Base-by-base conservation (phyloP, 176 grass and related monocot species). In the Tuctoria greenei region DNA sequence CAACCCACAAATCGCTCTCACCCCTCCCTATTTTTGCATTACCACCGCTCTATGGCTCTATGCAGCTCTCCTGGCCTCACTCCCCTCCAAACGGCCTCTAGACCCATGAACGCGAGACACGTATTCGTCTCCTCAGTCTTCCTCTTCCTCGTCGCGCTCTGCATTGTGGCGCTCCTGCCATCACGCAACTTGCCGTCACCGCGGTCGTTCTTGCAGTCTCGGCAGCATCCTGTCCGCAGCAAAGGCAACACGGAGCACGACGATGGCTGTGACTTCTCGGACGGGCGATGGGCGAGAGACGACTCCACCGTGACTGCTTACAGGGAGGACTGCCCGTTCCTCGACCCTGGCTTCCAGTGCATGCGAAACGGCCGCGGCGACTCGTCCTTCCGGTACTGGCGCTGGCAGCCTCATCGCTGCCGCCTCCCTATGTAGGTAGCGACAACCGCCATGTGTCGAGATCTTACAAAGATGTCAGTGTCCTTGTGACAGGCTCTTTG, bases 331-430 rank as follows among this genome's bases (percentile, higher is more conserved):
- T 89, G 86, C 64, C 79, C 73, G 35, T 89, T 89, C 72, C 79
- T 93, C 2, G 90, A 93, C 69, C 90, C 90, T 0, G 90, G 86
- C 31, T 92, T 93, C 69, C 86, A 70, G 75, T 93, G 90, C 86
- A 20, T n/a, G 0, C 67, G 59, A 4, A 93, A 86, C 58, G 90
- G 79, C n/a, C 82, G 90, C 21, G 6, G 10, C 3, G 52, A 81
- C 54, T 50, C 58, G 6, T 75, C 49, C 10, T 89, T 89, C 62
- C 79, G 59, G 16, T 8, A 65, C 1, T 86, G 86, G 90, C 83
- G 75, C 14, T 93, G 86, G 90, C 84, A 69, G 14, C 90, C 86
- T 74, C 83, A 23, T 24, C 60, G 71, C 28, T 89, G 86, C 69
- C 21, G 58, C 63, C 83, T 89, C 8, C 82, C 83, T 34, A 73